Conservation (phyloP, 805 yeast species). For the Cyberlindnera samutprakarnensis region DNA sequence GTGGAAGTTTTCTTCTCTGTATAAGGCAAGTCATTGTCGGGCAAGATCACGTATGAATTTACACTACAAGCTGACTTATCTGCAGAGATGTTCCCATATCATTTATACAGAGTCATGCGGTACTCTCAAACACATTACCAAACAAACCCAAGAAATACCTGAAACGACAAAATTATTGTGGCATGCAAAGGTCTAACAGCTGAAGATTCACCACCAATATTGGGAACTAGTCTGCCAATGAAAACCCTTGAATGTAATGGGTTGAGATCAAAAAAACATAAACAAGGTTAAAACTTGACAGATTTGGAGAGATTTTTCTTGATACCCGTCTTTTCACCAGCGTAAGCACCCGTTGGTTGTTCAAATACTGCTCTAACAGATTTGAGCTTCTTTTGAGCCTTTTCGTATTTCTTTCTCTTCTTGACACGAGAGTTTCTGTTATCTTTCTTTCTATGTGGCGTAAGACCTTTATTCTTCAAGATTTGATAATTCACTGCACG, state of each 20-base stretch:
- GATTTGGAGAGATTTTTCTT: constrained; percentile 89
- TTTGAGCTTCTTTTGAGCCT: constrained; percentile 88
- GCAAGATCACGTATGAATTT: constrained; percentile 25
- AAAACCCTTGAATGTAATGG: no score
- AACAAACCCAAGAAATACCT: constrained; percentile 26
- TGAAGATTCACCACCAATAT: no score
- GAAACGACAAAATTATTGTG: no score
- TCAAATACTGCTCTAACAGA: constrained; percentile 87
- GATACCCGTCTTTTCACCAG: constrained; percentile 96
- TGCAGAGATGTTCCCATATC: constrained; percentile 29
- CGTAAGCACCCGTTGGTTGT: constrained; percentile 68
- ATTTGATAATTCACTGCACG: constrained; percentile 94
- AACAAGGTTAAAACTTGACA: constrained; percentile 45
- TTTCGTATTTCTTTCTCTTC: constrained; percentile 95
- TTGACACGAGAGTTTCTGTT: constrained; percentile 94
- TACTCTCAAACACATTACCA: constrained; percentile 22
- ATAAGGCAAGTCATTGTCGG: constrained; percentile 4
- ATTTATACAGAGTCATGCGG: constrained; percentile 36
- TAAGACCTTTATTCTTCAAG: constrained; percentile 91
- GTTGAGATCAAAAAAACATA: no score
- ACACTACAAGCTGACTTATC: constrained; percentile 26
- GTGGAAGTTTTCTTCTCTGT: constrained; percentile 25
- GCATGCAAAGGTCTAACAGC: no score
- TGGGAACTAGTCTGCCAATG: no score
- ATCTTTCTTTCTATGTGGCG: constrained; percentile 89